Evolutionary conservation across 306 rosid species (phyloP), one percentile per base, ranked within the genome.

Genomic region (Rubus idaeus): DNA sequence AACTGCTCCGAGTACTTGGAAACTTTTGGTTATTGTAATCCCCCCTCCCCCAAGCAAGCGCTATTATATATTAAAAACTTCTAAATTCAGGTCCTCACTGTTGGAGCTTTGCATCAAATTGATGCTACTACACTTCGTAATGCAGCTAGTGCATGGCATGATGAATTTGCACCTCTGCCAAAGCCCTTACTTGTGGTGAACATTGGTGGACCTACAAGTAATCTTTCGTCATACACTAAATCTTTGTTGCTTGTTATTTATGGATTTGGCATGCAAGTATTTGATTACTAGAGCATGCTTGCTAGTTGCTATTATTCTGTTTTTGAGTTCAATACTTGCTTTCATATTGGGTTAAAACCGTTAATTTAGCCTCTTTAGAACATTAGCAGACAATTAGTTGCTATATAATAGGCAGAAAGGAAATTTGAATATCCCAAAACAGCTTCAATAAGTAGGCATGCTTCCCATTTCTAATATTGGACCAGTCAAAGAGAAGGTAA

Each of bases 161-260:
- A 86, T 80, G 96, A 78, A 73, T 91, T 94, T 89, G 88, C 92
- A 70, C 78, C 86, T 79, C 82, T 94, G 41, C 93, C 83, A 0
- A 94, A 91, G 85, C 98, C 98, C 66, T 80, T 94, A 80, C 96
- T 94, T 6, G 95, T 90, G 53, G 93, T 91, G 75, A 89, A 91
- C 83, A 73, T 91, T 50, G 97, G 98, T 79, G 90, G 95, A 65
- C 96, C 98, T 58, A 84, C 96, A 79, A 45, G 97, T 94, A 86
- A 87, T 83, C 71, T 75, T 62, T 61, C 57, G 41, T 30, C 70
- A n/a, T 51, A 40, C 66, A 51, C 75, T 70, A 1, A 7, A 60
- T 74, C 77, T 72, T 47, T 51, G 10, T 46, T 40, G 45, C 23
- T 73, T 57, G 41, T 62, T 71, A 65, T 49, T 57, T 56, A 68